phyloP scores from a whole-genome alignment of 2,329 filamentous ascomycete genomes.

The Sphaerulina vaccinii region DNA sequence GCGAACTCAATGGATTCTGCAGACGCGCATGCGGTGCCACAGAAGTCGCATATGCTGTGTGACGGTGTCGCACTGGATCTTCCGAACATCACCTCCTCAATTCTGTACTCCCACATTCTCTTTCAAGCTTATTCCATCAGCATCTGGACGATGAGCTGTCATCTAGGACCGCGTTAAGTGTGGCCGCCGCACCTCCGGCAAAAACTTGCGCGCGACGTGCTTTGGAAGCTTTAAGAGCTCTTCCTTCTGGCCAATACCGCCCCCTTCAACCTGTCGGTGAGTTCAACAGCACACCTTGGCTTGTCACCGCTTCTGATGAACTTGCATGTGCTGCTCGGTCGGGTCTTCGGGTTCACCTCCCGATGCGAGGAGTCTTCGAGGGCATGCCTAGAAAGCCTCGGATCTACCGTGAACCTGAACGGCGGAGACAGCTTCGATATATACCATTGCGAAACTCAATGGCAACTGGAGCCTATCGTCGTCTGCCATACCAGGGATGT shows the following conservation, averaged over 20 bases:
- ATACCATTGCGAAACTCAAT: neutral
- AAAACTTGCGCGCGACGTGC: neutral
- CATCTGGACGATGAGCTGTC: neutral
- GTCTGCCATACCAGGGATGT: slow-evolving; percentile 4
- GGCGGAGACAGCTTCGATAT: neutral
- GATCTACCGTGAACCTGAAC: neutral
- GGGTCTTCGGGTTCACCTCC: neutral
- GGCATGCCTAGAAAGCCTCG: neutral
- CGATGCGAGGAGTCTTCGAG: slow-evolving; percentile 1
- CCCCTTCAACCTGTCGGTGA: slow-evolving; percentile 8
- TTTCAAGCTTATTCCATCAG: neutral
- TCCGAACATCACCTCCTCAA: slow-evolving; percentile 1
- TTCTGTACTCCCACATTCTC: neutral
- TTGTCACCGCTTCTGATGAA: slow-evolving; percentile 11
- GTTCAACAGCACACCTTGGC: slow-evolving; percentile 6
- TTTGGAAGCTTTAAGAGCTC: neutral
- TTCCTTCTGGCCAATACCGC: neutral
- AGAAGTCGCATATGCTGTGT: neutral
- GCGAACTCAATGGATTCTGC: neutral
- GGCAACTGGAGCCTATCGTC: slow-evolving; percentile 9
- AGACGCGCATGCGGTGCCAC: neutral
- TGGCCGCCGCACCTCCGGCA: neutral
- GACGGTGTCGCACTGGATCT: neutral
- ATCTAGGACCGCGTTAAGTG: neutral
- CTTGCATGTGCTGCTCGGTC: neutral